Conservation (phyloP, 164 flowering plant genomes). For the Sextonia rubra region DNA sequence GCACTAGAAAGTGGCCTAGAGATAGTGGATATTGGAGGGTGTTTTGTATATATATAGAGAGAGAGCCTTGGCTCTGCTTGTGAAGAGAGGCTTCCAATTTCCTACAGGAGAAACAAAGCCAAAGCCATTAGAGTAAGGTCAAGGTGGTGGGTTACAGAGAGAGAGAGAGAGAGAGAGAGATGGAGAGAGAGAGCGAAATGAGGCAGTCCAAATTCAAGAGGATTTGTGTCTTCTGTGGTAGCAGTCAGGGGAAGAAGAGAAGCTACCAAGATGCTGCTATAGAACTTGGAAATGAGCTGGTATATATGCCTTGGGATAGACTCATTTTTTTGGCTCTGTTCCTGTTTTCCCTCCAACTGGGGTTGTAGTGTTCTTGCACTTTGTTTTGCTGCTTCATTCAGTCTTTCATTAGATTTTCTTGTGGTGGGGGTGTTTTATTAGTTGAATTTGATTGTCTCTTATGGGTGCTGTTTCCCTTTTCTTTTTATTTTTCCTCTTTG, state of each 20-base stretch:
- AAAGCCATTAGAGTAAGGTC: background rate
- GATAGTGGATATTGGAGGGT: background rate
- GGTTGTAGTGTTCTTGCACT: background rate
- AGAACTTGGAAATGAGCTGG: constrained; percentile 91
- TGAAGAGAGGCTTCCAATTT: background rate
- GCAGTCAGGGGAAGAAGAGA: constrained; percentile 89
- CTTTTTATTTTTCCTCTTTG: too few species aligned
- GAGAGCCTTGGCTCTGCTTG: background rate
- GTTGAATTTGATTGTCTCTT: background rate
- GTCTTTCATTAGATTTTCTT: background rate
- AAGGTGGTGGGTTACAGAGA: background rate
- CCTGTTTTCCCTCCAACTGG: background rate
- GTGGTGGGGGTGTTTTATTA: background rate
- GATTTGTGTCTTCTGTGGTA: constrained; percentile 99
- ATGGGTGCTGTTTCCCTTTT: background rate
- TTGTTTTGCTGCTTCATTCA: background rate
- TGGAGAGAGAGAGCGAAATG: constrained; percentile 58
- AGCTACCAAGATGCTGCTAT: constrained; percentile 95
- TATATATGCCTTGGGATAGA: constrained; percentile 21
- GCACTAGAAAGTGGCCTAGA: constrained; percentile 5
- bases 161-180: constrained; percentile 17
- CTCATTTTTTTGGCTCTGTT: background rate
- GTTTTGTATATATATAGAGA: background rate
- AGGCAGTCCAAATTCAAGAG: constrained; percentile 64
- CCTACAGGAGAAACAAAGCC: constrained; percentile 2